These are phyloP conservation scores for Entomortierella parvispora DNA, from an alignment of 192 early-diverging fungal species.

Conservation along the genomic window DNA sequence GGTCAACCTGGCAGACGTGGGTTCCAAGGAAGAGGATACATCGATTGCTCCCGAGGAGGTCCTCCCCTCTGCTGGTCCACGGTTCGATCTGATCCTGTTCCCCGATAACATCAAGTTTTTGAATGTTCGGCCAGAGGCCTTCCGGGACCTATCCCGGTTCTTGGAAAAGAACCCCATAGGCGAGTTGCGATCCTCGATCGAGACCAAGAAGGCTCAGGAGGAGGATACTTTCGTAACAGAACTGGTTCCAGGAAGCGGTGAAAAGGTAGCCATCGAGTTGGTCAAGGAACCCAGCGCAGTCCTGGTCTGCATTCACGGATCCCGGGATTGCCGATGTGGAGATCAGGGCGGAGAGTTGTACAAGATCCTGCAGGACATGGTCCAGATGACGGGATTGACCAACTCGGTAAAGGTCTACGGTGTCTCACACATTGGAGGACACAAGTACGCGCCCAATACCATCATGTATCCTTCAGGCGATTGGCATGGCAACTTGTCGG, in stretches of 20 bases:
- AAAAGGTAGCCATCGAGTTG: conserved; percentile 21
- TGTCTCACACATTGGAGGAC: conserved; percentile 70
- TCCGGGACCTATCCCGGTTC: conserved; percentile 29
- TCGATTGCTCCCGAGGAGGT: neutral
- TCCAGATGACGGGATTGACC: conserved; percentile 22
- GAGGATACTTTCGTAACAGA: conserved; percentile 8
- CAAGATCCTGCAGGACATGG: conserved; percentile 51
- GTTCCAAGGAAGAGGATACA: neutral
- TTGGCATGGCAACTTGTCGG: conserved; percentile 63
- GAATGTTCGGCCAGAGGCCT: conserved; percentile 26
- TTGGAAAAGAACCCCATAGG: conserved; percentile 33
- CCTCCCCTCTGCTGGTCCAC: conserved; percentile 26
- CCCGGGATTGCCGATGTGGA: conserved; percentile 60
- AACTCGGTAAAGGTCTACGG: conserved; percentile 49
- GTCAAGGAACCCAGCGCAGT: conserved; percentile 34
- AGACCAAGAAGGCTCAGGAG: neutral
- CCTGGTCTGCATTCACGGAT: conserved; percentile 58
- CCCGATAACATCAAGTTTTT: conserved; percentile 43
- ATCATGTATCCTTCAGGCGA: conserved; percentile 66
- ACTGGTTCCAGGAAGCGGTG: conserved; percentile 38
- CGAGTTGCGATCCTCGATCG: conserved; percentile 16
- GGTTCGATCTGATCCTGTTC: conserved; percentile 43
- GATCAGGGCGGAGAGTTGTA: conserved; percentile 53
- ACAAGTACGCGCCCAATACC: conserved; percentile 66
- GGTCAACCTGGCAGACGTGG: conserved; percentile 27